Base-by-base conservation (phyloP, 495 filamentous ascomycete genomes). In the Penicillium manginii region DNA sequence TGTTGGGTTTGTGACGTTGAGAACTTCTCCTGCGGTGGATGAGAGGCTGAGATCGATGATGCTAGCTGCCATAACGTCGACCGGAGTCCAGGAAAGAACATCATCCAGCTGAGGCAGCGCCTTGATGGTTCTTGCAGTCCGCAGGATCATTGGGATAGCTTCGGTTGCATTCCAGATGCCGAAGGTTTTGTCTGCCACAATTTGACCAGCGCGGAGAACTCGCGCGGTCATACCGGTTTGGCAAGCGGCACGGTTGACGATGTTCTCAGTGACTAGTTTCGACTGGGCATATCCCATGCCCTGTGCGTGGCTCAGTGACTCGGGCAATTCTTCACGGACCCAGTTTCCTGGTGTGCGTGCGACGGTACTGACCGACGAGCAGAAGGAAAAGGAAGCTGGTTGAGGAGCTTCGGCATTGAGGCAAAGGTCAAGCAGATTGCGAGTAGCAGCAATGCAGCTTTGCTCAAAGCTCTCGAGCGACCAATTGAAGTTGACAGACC, bases 401-500 rank as follows among this genome's bases (percentile, higher is more conserved):
- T 48, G 26, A 9, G 58, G 55, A 29, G 69, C 60, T 45, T 68
- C 71, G 26, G 75, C 54, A 26, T 60, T 61, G 15, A 81, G 71
- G n/a, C 77, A 80, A 11, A 90, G 73, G 33, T 75, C 66, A 58
- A 90, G 67, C 12, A 90, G 78, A 56, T 86, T 79, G 0, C 67
- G 65, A 7, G 86, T 67, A 23, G 83, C 82, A 2, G 75, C 71
- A 57, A 90, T 79, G 60, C 83, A 84, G 37, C 83, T 78, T 21
- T 67, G 66, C 17, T 76, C 80, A 64, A 90, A 88, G 57, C 79
- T 84, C n/a, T 71, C 64, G 5, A 89, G 73, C 5, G 77, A 73
- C 62, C 84, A 73, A 57, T 83, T 87, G 78, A 90, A 91, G 67
- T 90, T 89, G 23, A 90, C 88, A 5, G 84, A 81, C 88, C 88